These are phyloP conservation scores for Phyllostachys edulis DNA, from an alignment of 176 grass and related monocot species.

Conservation along the genomic window DNA sequence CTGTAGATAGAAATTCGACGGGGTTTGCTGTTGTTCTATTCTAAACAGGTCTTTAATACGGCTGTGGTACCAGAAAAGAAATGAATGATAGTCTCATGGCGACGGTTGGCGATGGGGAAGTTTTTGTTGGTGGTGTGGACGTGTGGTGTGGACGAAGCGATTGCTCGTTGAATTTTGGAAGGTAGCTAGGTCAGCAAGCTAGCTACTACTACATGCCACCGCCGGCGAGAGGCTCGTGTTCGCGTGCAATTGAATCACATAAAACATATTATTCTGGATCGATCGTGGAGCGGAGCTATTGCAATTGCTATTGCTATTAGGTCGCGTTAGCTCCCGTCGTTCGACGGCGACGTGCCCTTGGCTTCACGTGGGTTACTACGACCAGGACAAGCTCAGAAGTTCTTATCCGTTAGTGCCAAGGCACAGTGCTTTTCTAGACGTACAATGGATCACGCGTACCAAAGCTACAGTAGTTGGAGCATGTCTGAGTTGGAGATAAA, in stretches of 20 bases:
- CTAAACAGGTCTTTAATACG: too few relatives aligned
- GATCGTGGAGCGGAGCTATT: background rate
- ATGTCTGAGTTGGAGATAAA: background rate
- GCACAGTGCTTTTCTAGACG: background rate
- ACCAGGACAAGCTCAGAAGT: conserved; percentile 6
- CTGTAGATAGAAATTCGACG: background rate
- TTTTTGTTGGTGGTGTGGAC: too few relatives aligned
- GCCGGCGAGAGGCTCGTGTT: background rate
- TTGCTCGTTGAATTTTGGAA: too few relatives aligned
- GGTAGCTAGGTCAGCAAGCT: too few relatives aligned
- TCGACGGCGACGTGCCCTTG: conserved; percentile 38
- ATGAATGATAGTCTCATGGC: too few relatives aligned
- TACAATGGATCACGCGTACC: conserved; percentile 1
- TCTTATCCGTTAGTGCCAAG: conserved; percentile 14
- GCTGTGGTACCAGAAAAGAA: background rate
- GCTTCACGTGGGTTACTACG: conserved; percentile 39
- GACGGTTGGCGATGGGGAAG: too few relatives aligned
- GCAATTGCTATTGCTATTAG: background rate
- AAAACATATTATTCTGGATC: background rate
- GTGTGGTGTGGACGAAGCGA: too few relatives aligned
- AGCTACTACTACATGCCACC: background rate
- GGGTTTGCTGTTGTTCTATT: too few relatives aligned
- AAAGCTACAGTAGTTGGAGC: background rate
- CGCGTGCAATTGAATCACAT: background rate
- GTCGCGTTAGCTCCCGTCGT: background rate